phyloP scores from a whole-genome alignment of 2,329 filamentous ascomycete genomes.

The Calonectria naviculata region DNA sequence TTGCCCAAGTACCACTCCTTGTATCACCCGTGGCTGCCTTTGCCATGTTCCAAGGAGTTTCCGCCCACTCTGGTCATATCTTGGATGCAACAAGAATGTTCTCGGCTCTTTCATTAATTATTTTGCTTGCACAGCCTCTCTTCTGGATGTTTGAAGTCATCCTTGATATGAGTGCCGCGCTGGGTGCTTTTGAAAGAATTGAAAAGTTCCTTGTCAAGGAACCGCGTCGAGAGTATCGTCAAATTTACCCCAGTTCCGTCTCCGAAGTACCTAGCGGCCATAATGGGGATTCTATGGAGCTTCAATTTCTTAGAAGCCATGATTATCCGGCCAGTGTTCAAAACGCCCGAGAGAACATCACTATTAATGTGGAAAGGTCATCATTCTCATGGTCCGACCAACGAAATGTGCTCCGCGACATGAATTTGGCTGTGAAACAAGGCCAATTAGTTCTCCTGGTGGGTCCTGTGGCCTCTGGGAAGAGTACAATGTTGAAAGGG shows the following conservation, averaged over 20 bases:
- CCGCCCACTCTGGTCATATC: conserved; percentile 40
- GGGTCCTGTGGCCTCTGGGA: conserved; percentile 57
- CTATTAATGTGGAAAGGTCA: conserved; percentile 35
- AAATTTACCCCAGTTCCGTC: background rate
- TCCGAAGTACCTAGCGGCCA: background rate
- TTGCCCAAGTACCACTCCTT: conserved; percentile 46
- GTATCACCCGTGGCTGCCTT: conserved; percentile 53
- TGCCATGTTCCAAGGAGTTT: conserved; percentile 47
- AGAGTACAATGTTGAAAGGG: conserved; percentile 55
- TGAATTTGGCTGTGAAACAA: conserved; percentile 46
- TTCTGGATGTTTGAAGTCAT: conserved; percentile 52
- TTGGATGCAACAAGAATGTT: conserved; percentile 51
- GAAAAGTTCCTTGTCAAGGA: conserved; percentile 47
- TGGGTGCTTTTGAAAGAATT: conserved; percentile 55
- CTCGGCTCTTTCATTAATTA: conserved; percentile 54
- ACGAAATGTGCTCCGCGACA: conserved; percentile 39
- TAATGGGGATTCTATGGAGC: background rate
- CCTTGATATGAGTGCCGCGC: conserved; percentile 48
- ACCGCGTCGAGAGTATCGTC: conserved; percentile 39
- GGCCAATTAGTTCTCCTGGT: conserved; percentile 52
- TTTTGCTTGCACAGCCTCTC: conserved; percentile 51
- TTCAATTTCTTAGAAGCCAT: conserved; percentile 10
- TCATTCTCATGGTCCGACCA: conserved; percentile 50
- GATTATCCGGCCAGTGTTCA: too few relatives aligned
- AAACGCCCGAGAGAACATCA: background rate